Base-by-base conservation (phyloP, 2,329 filamentous ascomycete species). In the Penicillium janthinellum region DNA sequence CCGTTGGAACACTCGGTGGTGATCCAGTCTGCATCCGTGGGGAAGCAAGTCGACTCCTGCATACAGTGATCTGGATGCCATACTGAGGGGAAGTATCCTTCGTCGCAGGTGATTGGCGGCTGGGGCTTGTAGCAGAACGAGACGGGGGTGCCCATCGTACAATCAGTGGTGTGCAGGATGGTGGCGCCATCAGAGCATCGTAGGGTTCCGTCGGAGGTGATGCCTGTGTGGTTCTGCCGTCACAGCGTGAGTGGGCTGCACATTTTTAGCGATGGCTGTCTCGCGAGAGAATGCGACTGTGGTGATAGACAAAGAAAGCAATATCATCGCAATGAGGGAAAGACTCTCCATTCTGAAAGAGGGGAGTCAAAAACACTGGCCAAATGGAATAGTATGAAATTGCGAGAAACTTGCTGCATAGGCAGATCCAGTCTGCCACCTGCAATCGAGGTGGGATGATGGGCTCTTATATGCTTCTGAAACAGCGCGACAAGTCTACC, bases 41-140 rank as follows among this genome's bases (percentile, higher is more conserved):
- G 61, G 51, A 66, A 71, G 50, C 69, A 71, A 10, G 64, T 71
- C 10, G 64, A 58, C 28, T 50, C 28, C 22, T 65, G 60, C 31
- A 64, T 54, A 28, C 69, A 71, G 41, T 69, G 67, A 31, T 65
- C 69, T 8, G 69, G 68, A 54, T 70, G 66, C 64, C 66, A 70
- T 7, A 67, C 60, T 2, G 62, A 62, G 2, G 69, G 67, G 56
- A 67, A 71, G 22, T 50, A 70, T 7, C 68, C 68, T 8, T 54
- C 12, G 2, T 58, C 20, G 15, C 69, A 71, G 17, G 58, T 37
- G n/a, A 67, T 65, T 5, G 64, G 64, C 14, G 64, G 55, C n/a
- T 48, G 35, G 2, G 56, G 58, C 17, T 64, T 67, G 41, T 58
- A 47, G 57, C 70, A 71, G 54, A 66, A 71, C 0, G 67, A 65